These are phyloP conservation scores for Cryptosporidium viatorum DNA, from an alignment of 169 alveolate genomes.

Conservation along the genomic window DNA sequence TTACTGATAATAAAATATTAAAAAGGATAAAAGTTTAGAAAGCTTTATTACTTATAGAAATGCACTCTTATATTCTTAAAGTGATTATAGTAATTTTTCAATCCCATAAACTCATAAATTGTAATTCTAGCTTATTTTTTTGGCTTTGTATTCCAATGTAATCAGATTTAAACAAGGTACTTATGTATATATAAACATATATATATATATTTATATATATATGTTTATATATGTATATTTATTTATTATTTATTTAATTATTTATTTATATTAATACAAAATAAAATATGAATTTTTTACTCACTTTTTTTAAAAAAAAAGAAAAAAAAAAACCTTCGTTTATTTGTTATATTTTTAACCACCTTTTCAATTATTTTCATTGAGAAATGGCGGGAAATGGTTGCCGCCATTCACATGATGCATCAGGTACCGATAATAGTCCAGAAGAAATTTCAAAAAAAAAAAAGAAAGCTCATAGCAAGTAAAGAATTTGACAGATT, in stretches of 20 bases:
- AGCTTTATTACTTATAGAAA: not conserved
- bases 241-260: too few relatives aligned
- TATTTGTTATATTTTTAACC: too few relatives aligned
- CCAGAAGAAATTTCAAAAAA: not conserved
- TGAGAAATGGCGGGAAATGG: not conserved
- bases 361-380: too few relatives aligned
- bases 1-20: not conserved
- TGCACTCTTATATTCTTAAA: not conserved
- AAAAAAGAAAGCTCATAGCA: not conserved
- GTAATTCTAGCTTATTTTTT: not conserved
- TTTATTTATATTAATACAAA: too few relatives aligned
- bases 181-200: too few relatives aligned
- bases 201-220: too few relatives aligned
- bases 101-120: not conserved
- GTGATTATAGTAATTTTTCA: not conserved
- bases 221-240: too few relatives aligned
- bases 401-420: not conserved
- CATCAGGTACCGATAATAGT: slow-evolving; percentile 2
- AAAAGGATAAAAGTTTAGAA: too few relatives aligned
- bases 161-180: too few relatives aligned
- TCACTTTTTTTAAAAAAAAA: too few relatives aligned
- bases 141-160: not conserved
- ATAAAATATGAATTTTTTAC: not conserved
- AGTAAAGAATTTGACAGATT: too few relatives aligned
- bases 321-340: not conserved